These are phyloP conservation scores for Brassica napus DNA, from an alignment of 345 rosid genomes.

Conservation along the genomic window Da-Ae NC_063451.1:42726001-42726500, in stretches of 20 bases:
- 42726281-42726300: constrained; percentile 46
- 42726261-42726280: constrained; percentile 84
- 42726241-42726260: constrained; percentile 63
- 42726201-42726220: constrained; percentile 39
- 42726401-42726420: constrained; percentile 85
- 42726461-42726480: constrained; percentile 48
- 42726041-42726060: constrained; percentile 36
- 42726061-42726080: constrained; percentile 36
- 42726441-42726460: constrained; percentile 89
- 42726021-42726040: constrained; percentile 40
- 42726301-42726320: constrained; percentile 42
- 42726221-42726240: constrained; percentile 67
- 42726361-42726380: constrained; percentile 42
- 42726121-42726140: constrained; percentile 55
- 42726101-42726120: constrained; percentile 36
- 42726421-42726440: constrained; percentile 74
- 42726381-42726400: constrained; percentile 61
- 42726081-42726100: constrained; percentile 30
- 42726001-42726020: constrained; percentile 36
- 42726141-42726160: constrained; percentile 89
- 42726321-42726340: constrained; percentile 71
- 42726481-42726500: constrained; percentile 41
- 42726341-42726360: constrained; percentile 36
- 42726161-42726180: constrained; percentile 85
- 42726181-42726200: constrained; percentile 45